Evolutionary conservation across 2,329 filamentous ascomycete genomes (phyloP).

Genomic region (Aspergillus unguis): DNA sequence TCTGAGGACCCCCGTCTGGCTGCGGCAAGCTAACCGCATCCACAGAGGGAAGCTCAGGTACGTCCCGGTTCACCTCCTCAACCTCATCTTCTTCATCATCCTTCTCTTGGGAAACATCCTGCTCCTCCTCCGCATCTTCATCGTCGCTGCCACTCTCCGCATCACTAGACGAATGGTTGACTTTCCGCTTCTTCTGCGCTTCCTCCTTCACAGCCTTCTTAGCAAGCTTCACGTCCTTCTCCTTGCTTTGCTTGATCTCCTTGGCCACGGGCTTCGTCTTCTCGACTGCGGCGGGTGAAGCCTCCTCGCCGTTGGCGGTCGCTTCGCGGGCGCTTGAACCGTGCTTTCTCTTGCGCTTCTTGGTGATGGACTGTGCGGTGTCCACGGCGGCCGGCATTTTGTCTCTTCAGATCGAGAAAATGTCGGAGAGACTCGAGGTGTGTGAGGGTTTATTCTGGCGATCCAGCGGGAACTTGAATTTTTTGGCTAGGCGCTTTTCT

Average conservation of each 20-base stretch:
- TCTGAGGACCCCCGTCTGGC: slow-evolving; percentile 60
- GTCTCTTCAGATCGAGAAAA: slow-evolving; percentile 15
- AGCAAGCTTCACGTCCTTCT: slow-evolving; percentile 12
- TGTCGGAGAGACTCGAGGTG: slow-evolving; percentile 8
- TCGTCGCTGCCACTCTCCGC: slow-evolving; percentile 31
- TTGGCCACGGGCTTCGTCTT: slow-evolving; percentile 20
- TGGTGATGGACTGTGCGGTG: slow-evolving; percentile 36
- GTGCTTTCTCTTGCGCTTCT: slow-evolving; percentile 48
- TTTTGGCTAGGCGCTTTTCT: slow-evolving; percentile 21
- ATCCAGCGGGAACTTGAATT: slow-evolving; percentile 12
- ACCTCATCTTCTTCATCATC: slow-evolving; percentile 29
- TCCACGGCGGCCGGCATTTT: slow-evolving; percentile 38
- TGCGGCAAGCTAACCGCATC: slow-evolving; percentile 53
- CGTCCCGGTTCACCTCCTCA: slow-evolving; percentile 25
- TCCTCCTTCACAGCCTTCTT: slow-evolving; percentile 25
- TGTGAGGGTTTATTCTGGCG: slow-evolving; percentile 6
- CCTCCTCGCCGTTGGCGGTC: slow-evolving; percentile 26
- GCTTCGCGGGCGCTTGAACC: slow-evolving; percentile 21
- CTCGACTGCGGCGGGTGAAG: slow-evolving; percentile 20
- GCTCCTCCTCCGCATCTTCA: slow-evolving; percentile 31
- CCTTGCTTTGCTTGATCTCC: slow-evolving; percentile 16
- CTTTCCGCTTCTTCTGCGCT: slow-evolving; percentile 39
- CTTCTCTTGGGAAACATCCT: slow-evolving; percentile 28
- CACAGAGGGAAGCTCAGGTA: slow-evolving; percentile 52
- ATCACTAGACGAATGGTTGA: slow-evolving; percentile 35